Evolutionary conservation across 768 basidiomycete species (phyloP), one percentile per base, ranked within the genome.

Genomic region (Xerocomus brunneocitrinus): DNA sequence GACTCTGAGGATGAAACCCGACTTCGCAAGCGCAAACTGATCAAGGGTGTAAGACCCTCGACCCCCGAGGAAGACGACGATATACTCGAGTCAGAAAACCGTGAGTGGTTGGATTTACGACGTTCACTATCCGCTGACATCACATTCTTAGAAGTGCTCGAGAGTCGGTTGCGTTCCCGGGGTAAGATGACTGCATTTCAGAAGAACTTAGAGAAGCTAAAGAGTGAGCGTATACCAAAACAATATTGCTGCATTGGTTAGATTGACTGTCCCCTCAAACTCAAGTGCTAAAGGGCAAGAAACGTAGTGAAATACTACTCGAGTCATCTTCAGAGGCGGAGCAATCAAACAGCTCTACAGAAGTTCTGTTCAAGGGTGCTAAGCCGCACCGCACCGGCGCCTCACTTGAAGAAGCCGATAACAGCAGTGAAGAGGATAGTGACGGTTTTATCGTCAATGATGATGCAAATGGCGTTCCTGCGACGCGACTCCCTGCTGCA

Each of bases 381-480:
- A 76, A 62, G 58, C 78, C 75, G 27, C 67, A 70, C 50, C 56
- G 42, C 28, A 36, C 67, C 55, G 73, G 69, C 41, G 65, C 50
- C 5, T 59, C 72, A 28, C 66, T 69, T n/a, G 70, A 72, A 34
- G 67, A 64, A 49, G 71, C 70, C 12, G 56, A 58, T 28, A 55
- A 56, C 19, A 55, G 36, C 41, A 25, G 32, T n/a, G 59, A 64
- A 38, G 58, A 61, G 2, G 62, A 58, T 1, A 68, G 72, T 8
- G 68, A 73, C 0, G 69, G 69, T 51, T 74, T 71, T 32, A 88
- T 89, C 55, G 84, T 90, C 31, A 82, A 89, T 35, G 87, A 91
- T 56, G 83, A 85, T 54, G 67, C 67, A 46, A 62, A 67, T 24
- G 74, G 66, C 8, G 66, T 54, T 25, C 72, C 63, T 0, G 62